Evolutionary conservation across 2,329 filamentous ascomycete genomes (phyloP).

Genomic region (Paracoccidioides lutzii): DNA sequence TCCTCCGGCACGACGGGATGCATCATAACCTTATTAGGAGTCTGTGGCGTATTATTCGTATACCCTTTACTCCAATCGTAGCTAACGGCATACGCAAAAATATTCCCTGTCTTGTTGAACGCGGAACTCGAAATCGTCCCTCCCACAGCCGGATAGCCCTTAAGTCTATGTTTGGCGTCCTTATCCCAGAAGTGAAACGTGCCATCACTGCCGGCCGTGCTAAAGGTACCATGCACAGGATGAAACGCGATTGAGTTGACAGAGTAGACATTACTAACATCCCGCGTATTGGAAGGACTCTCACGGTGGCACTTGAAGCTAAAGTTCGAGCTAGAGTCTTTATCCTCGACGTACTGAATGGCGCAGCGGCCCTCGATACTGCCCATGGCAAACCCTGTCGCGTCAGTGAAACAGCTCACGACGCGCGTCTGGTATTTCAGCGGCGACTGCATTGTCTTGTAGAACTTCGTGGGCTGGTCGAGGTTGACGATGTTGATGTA

Average conservation of each 20-base stretch:
- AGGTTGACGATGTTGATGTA: conserved; percentile 95
- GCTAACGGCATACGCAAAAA: conserved; percentile 79
- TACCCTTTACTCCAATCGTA: conserved; percentile 99
- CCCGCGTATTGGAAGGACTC: conserved; percentile 48
- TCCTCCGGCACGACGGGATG: conserved; percentile 60
- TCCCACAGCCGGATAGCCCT: conserved; percentile 73
- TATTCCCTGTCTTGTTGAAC: conserved; percentile 77
- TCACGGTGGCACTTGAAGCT: conserved; percentile 98
- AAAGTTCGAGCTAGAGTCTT: conserved; percentile 84
- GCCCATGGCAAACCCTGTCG: conserved; percentile 82
- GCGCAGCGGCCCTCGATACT: conserved; percentile 95
- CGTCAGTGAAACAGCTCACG: conserved; percentile 87
- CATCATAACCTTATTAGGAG: conserved; percentile 69
- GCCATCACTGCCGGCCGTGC: conserved; percentile 85
- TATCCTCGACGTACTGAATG: conserved; percentile 97
- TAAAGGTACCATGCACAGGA: conserved; percentile 93
- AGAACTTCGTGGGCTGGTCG: conserved; percentile 74
- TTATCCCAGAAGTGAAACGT: conserved; percentile 76
- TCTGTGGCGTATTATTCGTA: conserved; percentile 59
- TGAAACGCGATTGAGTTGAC: conserved; percentile 98
- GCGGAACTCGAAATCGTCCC: conserved; percentile 80
- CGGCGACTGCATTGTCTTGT: conserved; percentile 91
- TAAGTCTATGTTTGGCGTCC: conserved; percentile 75
- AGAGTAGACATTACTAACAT: conserved; percentile 77
- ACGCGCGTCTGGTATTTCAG: conserved; percentile 97